Conservation (phyloP, 1,284 basidiomycete genomes). For the Ceratobasidium sp. region DNA sequence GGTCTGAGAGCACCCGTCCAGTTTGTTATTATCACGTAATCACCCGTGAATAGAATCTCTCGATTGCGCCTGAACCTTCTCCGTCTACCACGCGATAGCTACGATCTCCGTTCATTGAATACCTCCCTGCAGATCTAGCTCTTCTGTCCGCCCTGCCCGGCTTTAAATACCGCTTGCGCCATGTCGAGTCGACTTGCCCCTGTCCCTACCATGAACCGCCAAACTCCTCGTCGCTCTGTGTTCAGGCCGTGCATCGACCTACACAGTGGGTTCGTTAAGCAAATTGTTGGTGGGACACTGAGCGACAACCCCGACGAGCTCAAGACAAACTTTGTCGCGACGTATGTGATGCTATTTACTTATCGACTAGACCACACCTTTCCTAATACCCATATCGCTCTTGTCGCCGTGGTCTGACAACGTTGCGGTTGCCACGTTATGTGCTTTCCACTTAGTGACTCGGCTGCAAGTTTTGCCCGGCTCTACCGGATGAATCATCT, state of each 20-base stretch:
- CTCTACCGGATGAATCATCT: conserved; percentile 77
- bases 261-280: conserved; percentile 93
- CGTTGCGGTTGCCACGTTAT: neutral
- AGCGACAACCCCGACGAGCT: conserved; percentile 71
- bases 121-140: neutral
- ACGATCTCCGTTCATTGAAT: conserved; percentile 30
- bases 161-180: conserved; percentile 6
- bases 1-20: neutral
- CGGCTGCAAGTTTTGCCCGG: conserved; percentile 79
- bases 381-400: neutral
- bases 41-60: conserved; percentile 20
- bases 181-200: neutral
- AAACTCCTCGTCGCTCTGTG: conserved; percentile 46
- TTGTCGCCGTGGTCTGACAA: neutral
- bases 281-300: conserved; percentile 96
- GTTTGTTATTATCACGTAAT: conserved; percentile 32
- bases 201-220: conserved; percentile 18
- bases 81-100: conserved; percentile 26
- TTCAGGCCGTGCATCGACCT: conserved; percentile 98
- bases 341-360: conserved; percentile 55
- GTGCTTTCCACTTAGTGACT: conserved; percentile 62
- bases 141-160: neutral
- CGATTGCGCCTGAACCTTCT: conserved; percentile 24
- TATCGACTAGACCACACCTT: neutral
- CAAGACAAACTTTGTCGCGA: conserved; percentile 92